phyloP scores from a whole-genome alignment of 2,329 filamentous ascomycete species.

The Passalora sequoiae region DNA sequence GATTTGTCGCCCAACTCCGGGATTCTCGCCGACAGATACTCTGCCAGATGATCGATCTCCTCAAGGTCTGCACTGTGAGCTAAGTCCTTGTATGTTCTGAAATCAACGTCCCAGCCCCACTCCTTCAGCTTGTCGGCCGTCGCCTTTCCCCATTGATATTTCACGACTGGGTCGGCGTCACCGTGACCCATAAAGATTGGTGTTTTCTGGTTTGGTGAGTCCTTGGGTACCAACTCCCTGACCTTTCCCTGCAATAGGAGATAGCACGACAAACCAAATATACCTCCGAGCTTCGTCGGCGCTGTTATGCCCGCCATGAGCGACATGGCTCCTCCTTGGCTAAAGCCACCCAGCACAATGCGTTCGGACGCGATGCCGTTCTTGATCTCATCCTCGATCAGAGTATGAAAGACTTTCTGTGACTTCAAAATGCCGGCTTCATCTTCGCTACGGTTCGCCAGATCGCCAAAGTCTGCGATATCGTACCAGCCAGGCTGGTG shows the following conservation, averaged over 20 bases:
- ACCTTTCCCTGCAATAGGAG: slow-evolving; percentile 65
- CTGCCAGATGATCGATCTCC: slow-evolving; percentile 78
- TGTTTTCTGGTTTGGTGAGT: slow-evolving; percentile 53
- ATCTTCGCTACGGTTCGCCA: slow-evolving; percentile 53
- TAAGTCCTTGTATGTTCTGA: slow-evolving; percentile 72
- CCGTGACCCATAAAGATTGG: slow-evolving; percentile 89
- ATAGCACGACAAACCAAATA: slow-evolving; percentile 81
- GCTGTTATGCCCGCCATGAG: slow-evolving; percentile 73
- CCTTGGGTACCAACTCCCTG: slow-evolving; percentile 51
- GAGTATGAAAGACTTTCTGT: slow-evolving; percentile 67
- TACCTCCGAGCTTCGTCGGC: slow-evolving; percentile 71
- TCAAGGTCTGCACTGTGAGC: slow-evolving; percentile 69
- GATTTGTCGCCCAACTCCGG: slow-evolving; percentile 42
- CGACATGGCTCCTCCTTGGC: slow-evolving; percentile 81
- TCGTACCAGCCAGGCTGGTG: slow-evolving; percentile 85
- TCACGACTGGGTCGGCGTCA: slow-evolving; percentile 68
- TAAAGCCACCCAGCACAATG: slow-evolving; percentile 82
- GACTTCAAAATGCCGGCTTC: slow-evolving; percentile 69
- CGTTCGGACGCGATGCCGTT: slow-evolving; percentile 75
- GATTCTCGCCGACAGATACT: slow-evolving; percentile 52
- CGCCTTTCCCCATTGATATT: slow-evolving; percentile 60
- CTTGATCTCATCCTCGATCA: slow-evolving; percentile 76
- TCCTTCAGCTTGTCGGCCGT: slow-evolving; percentile 64
- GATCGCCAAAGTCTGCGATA: slow-evolving; percentile 52
- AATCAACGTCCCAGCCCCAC: slow-evolving; percentile 66